Base-by-base conservation (phyloP, 306 rosid genomes). In the Lagenaria siceraria region DNA sequence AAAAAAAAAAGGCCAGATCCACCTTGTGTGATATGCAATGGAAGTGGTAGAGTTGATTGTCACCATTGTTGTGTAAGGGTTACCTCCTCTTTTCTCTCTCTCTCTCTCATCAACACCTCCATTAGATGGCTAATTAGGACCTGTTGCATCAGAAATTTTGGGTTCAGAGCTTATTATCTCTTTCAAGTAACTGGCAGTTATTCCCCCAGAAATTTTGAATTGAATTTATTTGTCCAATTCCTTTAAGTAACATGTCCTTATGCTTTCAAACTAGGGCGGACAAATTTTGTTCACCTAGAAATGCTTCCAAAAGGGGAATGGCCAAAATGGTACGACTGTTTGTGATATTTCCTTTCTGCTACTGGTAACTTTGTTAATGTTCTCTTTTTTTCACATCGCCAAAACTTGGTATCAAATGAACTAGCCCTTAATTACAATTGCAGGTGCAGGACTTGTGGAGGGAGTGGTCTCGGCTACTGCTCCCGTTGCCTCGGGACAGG, bases 221-320 rank as follows among this genome's bases (percentile, higher is more conserved):
- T 68, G 31, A 43, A 70, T 70, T 43, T 70, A 15, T 70, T 70
- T 46, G 5, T 70, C 19, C 35, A 24, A 1, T 14, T 60, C 60
- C 56, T 71, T 15, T 25, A 7, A 43, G 35, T 72, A 55, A 78
- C 65, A 40, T 9, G 22, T 51, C 31, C 66, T n/a, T 78, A 11
- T 78, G 25, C 46, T 75, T 17, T 64, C 25, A 46, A 76, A 64
- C 63, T 42, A 87, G 98, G 97, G 70, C 87, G 98, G 90, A 92
- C 90, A 53, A 95, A 92, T 74, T 80, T 36, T 75, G 85, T 83
- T 64, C 84, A 88, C 62, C 61, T 88, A 65, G 85, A 83, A 84
- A 86, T 95, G 91, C 97, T 95, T 46, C 96, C 97, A 3, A 87
- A 90, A 83, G 97, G 98, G 13, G 90, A 95, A 80, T 95, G 98